Conservation (phyloP, 352 stramenopile species). For the Phytophthora cryptogea region DNA sequence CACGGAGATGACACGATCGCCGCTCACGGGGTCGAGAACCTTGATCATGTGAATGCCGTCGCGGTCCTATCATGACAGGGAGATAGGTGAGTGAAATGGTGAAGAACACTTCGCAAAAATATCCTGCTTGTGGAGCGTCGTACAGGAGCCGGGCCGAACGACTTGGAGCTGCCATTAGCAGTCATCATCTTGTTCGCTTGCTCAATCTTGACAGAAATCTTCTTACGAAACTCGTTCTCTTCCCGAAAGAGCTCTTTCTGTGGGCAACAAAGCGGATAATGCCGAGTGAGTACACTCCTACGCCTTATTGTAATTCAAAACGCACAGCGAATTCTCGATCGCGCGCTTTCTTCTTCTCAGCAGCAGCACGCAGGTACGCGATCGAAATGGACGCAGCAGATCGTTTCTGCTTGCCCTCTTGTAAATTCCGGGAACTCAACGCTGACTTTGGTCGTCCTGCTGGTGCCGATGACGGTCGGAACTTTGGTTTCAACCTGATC, state of each 20-base stretch:
- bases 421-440: conserved; percentile 3
- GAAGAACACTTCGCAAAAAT: neutral
- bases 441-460: conserved; percentile 37
- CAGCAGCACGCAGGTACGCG: conserved; percentile 54
- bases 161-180: conserved; percentile 43
- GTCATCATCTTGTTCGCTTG: conserved; percentile 82
- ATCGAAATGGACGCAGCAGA: conserved; percentile 54
- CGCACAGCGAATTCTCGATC: conserved; percentile 72
- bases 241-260: conserved; percentile 63
- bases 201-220: conserved; percentile 77
- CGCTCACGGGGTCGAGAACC: conserved; percentile 41
- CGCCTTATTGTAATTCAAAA: neutral
- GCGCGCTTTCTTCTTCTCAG: conserved; percentile 69
- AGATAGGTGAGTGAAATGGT: neutral
- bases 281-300: neutral
- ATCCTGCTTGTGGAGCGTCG: neutral
- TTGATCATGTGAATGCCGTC: conserved; percentile 75
- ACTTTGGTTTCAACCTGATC: conserved; percentile 20
- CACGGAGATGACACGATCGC: conserved; percentile 63
- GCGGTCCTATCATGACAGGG: conserved; percentile 46
- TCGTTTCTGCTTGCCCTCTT: conserved; percentile 12
- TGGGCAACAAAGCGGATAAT: neutral
- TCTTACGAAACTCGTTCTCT: conserved; percentile 72
- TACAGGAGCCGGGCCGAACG: conserved; percentile 57
- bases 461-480: conserved; percentile 66